Conservation (phyloP, 768 basidiomycete genomes). For the Calocera viscosa region DNA sequence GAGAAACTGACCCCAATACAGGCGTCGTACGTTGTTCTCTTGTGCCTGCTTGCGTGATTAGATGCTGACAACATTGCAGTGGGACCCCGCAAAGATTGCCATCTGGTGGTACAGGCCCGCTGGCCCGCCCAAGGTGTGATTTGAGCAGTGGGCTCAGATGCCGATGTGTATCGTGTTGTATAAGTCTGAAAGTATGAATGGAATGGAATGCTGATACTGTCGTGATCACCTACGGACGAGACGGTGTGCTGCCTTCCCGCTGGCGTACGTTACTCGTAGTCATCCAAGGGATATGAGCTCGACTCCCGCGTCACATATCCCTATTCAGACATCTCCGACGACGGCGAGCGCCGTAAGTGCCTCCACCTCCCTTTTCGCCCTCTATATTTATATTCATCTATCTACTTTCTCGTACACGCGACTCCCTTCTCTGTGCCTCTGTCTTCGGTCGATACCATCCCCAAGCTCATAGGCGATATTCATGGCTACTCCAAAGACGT, state of each 20-base stretch:
- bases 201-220: background rate
- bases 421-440: background rate
- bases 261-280: background rate
- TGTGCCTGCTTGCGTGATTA: background rate
- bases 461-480: background rate
- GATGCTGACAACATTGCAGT: background rate
- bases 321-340: background rate
- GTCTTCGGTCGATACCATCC: background rate
- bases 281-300: background rate
- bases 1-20: background rate
- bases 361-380: background rate
- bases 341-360: background rate
- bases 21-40: conserved; percentile 9
- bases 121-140: background rate
- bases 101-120: conserved; percentile 6
- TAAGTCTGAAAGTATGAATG: too few species aligned
- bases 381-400: background rate
- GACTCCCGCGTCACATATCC: background rate
- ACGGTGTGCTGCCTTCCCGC: background rate
- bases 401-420: background rate
- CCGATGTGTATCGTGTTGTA: background rate
- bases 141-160: background rate
- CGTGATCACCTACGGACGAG: background rate
- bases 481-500: background rate
- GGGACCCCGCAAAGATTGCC: background rate